Percentiles rank a stretch among this genome's conserved stretches.
phyloP scores from a whole-genome alignment of 768 basidiomycete genomes.

The Obba rivulosa region DNA sequence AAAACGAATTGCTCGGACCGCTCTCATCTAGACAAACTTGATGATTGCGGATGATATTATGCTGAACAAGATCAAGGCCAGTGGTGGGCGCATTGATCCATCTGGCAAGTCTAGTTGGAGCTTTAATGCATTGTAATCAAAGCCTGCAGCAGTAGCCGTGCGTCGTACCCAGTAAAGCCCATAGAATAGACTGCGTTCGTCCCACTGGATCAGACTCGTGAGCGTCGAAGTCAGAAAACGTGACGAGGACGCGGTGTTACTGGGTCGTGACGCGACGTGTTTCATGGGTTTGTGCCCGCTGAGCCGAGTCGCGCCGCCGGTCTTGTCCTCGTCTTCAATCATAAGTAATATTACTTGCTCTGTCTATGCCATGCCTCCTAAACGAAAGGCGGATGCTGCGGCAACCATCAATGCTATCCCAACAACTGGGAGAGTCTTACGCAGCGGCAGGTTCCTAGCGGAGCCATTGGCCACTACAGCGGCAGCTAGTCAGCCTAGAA shows the following conservation, averaged over 20 bases:
- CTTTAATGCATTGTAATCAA: not conserved
- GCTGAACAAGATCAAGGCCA: slow-evolving; percentile 60
- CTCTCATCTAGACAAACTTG: slow-evolving; percentile 37
- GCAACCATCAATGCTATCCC: slow-evolving; percentile 11
- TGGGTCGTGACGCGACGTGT: slow-evolving; percentile 1
- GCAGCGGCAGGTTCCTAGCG: not conserved
- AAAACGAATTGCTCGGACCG: slow-evolving; percentile 3
- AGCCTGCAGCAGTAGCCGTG: not conserved
- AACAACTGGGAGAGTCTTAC: not conserved
- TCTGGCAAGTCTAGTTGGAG: slow-evolving; percentile 53
- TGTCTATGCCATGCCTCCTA: slow-evolving; percentile 24
- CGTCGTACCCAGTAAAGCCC: slow-evolving; percentile 16
- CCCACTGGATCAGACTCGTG: not conserved
- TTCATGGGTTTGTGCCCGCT: not conserved
- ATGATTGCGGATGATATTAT: slow-evolving; percentile 69
- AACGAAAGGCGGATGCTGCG: slow-evolving; percentile 23
- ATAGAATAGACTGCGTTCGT: slow-evolving; percentile 1
- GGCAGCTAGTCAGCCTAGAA: not conserved
- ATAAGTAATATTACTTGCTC: no score
- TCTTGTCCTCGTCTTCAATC: no score
- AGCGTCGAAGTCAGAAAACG: not conserved
- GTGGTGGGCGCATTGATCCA: slow-evolving; percentile 80
- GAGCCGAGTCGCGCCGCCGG: not conserved
- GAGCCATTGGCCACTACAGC: not conserved
- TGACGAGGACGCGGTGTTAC: slow-evolving; percentile 6